Conservation (phyloP, 805 yeast genomes). For the Ogataea minuta region DNA sequence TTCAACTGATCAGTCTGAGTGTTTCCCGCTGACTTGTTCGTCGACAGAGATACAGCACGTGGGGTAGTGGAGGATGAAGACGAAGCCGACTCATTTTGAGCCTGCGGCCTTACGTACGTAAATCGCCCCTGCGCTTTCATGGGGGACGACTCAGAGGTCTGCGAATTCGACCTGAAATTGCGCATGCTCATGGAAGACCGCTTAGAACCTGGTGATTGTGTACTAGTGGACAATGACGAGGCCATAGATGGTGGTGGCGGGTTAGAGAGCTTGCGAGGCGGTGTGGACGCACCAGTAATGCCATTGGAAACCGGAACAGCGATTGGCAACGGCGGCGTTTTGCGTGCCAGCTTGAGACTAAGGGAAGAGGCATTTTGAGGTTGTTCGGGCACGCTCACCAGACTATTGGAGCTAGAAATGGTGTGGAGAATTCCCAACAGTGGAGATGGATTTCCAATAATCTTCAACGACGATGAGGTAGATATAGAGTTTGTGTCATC, state of each 20-base stretch:
- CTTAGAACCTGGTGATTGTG: constrained; percentile 29
- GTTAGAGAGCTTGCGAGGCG: constrained; percentile 11
- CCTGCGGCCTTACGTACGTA: constrained; percentile 6
- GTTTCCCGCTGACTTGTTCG: constrained; percentile 1
- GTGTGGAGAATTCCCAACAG: constrained; percentile 8
- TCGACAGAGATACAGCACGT: neutral
- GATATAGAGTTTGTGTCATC: constrained; percentile 18
- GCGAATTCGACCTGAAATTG: constrained; percentile 34
- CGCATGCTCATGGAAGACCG: constrained; percentile 34
- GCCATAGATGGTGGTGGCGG: constrained; percentile 9
- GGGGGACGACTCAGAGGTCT: constrained; percentile 28
- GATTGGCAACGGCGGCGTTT: constrained; percentile 12
- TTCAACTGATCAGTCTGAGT: constrained; percentile 2
- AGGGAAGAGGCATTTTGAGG: neutral
- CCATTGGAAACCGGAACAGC: neutral
- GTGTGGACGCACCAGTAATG: constrained; percentile 11
- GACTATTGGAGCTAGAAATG: constrained; percentile 15
- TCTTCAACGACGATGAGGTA: constrained; percentile 16
- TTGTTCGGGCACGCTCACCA: constrained; percentile 7
- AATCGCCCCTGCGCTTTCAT: constrained; percentile 15
- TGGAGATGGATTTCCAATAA: constrained; percentile 22
- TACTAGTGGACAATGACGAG: constrained; percentile 6
- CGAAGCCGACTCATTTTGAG: constrained; percentile 8
- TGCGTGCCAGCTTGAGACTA: constrained; percentile 8
- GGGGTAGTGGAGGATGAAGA: constrained; percentile 6